Evolutionary conservation across 441 rosid genomes (phyloP).

Genomic region (Flueggea neowawraea): DNA sequence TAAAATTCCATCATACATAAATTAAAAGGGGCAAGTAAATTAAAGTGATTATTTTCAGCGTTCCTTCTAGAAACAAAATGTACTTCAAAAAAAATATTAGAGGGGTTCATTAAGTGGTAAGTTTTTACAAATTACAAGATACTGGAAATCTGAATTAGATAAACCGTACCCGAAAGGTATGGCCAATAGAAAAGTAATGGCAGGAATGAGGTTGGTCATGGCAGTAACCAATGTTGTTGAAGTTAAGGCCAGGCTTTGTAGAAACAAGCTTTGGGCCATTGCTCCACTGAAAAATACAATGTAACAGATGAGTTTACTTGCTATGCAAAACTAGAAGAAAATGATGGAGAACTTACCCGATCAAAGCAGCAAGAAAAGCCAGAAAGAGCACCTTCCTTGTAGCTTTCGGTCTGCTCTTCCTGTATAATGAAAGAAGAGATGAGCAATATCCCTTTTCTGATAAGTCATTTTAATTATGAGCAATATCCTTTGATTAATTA

Average conservation of each 20-base stretch:
- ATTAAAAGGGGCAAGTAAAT: too few relatives aligned
- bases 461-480: too few relatives aligned
- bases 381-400: conserved; percentile 6
- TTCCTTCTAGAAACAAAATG: too few relatives aligned
- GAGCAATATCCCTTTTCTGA: too few relatives aligned
- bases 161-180: conserved; percentile 29
- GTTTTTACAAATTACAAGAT: too few relatives aligned
- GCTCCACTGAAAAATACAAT: conserved; percentile 32
- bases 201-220: conserved; percentile 37
- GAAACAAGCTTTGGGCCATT: conserved; percentile 30
- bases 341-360: conserved; percentile 10
- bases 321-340: not conserved
- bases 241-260: conserved; percentile 39
- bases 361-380: conserved; percentile 11
- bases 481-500: too few relatives aligned
- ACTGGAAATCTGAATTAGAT: not conserved
- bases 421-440: not conserved
- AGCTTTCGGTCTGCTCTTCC: conserved; percentile 14
- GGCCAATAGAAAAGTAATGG: conserved; percentile 42
- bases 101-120: too few relatives aligned
- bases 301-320: not conserved
- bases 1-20: too few relatives aligned
- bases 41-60: too few relatives aligned
- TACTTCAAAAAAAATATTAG: too few relatives aligned
- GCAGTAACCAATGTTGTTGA: conserved; percentile 55